Evolutionary conservation across 176 grass and related monocot genomes (phyloP), one percentile per base, ranked within the genome.

Genomic region (Paspalum notatum): DNA sequence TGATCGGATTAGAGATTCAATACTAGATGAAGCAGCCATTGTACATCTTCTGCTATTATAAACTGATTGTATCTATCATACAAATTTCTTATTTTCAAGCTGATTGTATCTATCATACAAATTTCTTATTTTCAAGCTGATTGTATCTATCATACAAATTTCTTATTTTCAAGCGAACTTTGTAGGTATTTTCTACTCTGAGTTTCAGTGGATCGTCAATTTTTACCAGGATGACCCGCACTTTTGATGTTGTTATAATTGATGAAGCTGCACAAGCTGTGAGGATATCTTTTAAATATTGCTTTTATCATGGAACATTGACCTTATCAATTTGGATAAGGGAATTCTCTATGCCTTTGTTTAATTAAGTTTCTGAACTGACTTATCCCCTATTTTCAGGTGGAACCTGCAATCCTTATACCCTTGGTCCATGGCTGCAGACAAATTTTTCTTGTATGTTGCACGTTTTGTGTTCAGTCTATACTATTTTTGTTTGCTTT

Each of bases 261-360:
- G 95, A 98, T 89, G 95, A 98, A 94, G 95, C 95, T 68, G 92
- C 95, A 59, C 92, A 98, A 94, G 95, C 95, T 83, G 95, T 98
- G 89, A 91, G 87, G 79, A 44, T 63, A 41, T 71, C 53, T 57
- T 83, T 75, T 77, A 56, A 43, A 78, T 27, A 43, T 66, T 52
- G 15, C 67, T 49, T 81, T 62, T 47, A 20, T 18, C 13, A 84
- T 82, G 22, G 18, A 83, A 13, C 52, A 82, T 74, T 74, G 62
- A 55, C 59, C 47, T 38, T 37, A 75, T 69, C 15, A 60, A 64
- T 55, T 88, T 68, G 7, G 59, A 62, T 66, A 57, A 57, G 82
- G 5, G 7, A 61, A 68, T 78, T 45, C 6, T 85, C 8, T 38
- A 13, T 84, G 71, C 25, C 45, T 82, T 44, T 89, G 25, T 87